phyloP scores from a whole-genome alignment of 192 early-diverging fungal species.

The Backusella sp. region DNA sequence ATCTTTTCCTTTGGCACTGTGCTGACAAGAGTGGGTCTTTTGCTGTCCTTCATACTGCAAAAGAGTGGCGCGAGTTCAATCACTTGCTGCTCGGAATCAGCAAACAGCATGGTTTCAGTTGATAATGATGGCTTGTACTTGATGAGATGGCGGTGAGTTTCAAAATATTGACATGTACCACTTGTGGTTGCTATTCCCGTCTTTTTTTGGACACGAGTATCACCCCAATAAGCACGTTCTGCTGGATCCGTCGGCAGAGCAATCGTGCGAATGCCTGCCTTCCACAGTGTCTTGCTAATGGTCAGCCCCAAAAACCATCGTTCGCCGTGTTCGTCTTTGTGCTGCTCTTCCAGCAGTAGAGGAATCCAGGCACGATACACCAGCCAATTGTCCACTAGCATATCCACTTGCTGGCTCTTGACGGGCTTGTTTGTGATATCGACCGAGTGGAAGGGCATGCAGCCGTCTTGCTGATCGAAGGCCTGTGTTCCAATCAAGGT shows the following conservation, averaged over 20 bases:
- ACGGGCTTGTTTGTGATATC: slow-evolving; percentile 13
- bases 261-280: slow-evolving; percentile 42
- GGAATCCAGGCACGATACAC: slow-evolving; percentile 24
- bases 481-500: slow-evolving; percentile 47
- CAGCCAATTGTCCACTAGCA: slow-evolving; percentile 29
- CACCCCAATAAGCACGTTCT: slow-evolving; percentile 42
- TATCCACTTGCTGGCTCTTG: slow-evolving; percentile 19
- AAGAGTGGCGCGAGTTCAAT: neutral
- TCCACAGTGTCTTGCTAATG: slow-evolving; percentile 14
- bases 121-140: neutral
- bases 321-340: no score
- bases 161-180: slow-evolving; percentile 21
- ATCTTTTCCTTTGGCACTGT: neutral
- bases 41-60: neutral
- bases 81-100: neutral
- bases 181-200: slow-evolving; percentile 10
- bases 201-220: slow-evolving; percentile 31
- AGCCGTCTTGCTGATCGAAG: neutral
- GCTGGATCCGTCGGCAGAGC: slow-evolving; percentile 44
- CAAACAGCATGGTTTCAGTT: neutral
- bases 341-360: neutral
- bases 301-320: slow-evolving; percentile 5
- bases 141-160: neutral
- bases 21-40: neutral
- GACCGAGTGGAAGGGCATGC: slow-evolving; percentile 1